A percentile compares a stretch with the other conserved stretches of the same genome.
These are phyloP conservation scores for Phytopythium kandeliae DNA, from an alignment of 352 stramenopile species.

Conservation along the genomic window DNA sequence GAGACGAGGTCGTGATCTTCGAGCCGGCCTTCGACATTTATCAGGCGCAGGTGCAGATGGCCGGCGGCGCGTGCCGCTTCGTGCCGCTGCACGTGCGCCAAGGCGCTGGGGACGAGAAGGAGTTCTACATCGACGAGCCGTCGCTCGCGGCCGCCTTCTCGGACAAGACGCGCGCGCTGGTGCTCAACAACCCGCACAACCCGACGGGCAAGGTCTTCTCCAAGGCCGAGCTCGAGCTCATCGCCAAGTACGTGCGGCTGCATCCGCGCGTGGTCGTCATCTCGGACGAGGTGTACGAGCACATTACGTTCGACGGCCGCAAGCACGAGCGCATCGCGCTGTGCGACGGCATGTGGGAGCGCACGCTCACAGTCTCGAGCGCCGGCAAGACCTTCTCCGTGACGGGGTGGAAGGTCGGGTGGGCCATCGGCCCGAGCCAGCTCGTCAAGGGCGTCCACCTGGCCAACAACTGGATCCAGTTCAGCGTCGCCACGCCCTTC, in stretches of 20 bases:
- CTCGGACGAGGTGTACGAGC: constrained; percentile 98
- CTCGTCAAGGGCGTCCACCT: constrained; percentile 72
- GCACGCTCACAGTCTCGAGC: constrained; percentile 88
- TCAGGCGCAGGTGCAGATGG: constrained; percentile 83
- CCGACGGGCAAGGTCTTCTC: constrained; percentile 98
- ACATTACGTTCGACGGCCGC: constrained; percentile 89
- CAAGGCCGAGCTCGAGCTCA: constrained; percentile 87
- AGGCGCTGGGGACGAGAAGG: constrained; percentile 28
- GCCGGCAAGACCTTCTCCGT: constrained; percentile 91
- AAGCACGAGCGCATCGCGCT: constrained; percentile 65
- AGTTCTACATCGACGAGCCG: constrained; percentile 83
- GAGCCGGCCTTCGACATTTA: constrained; percentile 98
- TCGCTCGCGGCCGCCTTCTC: constrained; percentile 87
- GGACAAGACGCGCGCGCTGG: constrained; percentile 89
- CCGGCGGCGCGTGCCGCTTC: constrained; percentile 68
- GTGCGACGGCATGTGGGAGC: constrained; percentile 79
- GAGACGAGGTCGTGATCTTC: constrained; percentile 96
- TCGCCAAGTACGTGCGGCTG: constrained; percentile 84
- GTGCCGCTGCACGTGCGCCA: constrained; percentile 72
- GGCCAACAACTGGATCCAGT: constrained; percentile 86
- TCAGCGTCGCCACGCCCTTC: constrained; percentile 82
- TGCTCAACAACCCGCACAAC: constrained; percentile 99
- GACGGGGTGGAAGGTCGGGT: constrained; percentile 93
- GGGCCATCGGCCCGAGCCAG: constrained; percentile 81
- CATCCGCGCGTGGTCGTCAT: constrained; percentile 91